phyloP scores from a whole-genome alignment of 1,284 basidiomycete genomes.

The Phenoliferia sp. region DNA sequence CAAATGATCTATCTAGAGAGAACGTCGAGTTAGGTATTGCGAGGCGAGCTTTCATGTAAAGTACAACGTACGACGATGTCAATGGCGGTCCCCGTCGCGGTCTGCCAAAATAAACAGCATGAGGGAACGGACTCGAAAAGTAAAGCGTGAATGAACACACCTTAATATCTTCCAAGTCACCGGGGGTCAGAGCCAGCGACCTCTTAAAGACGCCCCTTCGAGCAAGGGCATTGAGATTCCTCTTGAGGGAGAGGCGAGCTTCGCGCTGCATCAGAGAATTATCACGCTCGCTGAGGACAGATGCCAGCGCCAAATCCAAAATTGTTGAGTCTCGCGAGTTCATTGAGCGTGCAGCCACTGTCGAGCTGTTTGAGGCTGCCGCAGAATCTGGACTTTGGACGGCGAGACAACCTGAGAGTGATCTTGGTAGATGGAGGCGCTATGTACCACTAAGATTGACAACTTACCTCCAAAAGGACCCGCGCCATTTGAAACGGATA shows the following conservation, averaged over 20 bases:
- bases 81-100: neutral
- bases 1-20: neutral
- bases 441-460: neutral
- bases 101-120: neutral
- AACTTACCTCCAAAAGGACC: neutral
- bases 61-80: neutral
- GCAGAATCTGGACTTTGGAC: neutral
- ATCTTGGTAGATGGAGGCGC: neutral
- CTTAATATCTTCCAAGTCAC: neutral
- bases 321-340: too few species aligned
- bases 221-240: neutral
- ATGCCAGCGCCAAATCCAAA: too few species aligned
- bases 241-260: neutral
- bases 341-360: neutral
- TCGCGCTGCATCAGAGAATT: neutral
- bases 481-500: neutral
- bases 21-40: neutral
- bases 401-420: neutral
- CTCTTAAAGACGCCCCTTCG: neutral
- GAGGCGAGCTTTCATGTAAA: neutral
- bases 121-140: too few species aligned
- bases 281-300: neutral
- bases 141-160: neutral
- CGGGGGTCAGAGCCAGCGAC: neutral
- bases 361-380: neutral